Evolutionary conservation across 139 green algal species (phyloP), one percentile per base, ranked within the genome.

Genomic region (Zygnema cylindricum): DNA sequence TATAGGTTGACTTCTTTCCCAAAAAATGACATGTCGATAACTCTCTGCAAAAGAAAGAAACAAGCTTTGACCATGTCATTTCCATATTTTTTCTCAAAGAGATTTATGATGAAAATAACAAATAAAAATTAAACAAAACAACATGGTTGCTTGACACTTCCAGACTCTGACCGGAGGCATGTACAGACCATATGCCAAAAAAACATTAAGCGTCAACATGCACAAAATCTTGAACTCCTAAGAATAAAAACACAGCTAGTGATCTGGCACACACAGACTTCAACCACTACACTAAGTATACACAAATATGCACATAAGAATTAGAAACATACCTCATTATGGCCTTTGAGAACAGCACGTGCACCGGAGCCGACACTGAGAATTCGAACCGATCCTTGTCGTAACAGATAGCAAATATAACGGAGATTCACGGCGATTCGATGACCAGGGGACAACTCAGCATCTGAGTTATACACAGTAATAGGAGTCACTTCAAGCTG

Each of bases 381-480:
- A 1, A 92, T 55, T 23, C 88, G 73, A 35, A 92, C 79, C 22
- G 79, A 36, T 35, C 39, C 88, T 30, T 33, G 32, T 69, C 33
- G 43, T 2, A 92, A 69, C 32, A 54, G 86, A 3, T 92, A 92
- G 69, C 88, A 93, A 43, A 92, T 93, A 36, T 92, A 92, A 41
- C 43, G 32, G 32, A 35, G 30, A 75, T 92, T 92, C 43, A 92
- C 88, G 2, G 88, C 88, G 1, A 92, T 92, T 55, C 82, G 11
- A 0, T 87, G 41, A 0, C 88, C 88, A n/a, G 57, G 73, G 36
- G 73, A 57, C 55, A 85, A 21, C 33, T 55, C 32, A 33, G 75
- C 30, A 43, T 93, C 88, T 30, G 88, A 91, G 11, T 22, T 35
- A 22, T 91, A 91, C 30, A 91, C 78, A 33, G 88, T 92, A 82